Percentiles rank a stretch among this genome's conserved stretches.
Conservation (phyloP, 495 filamentous ascomycete species). For the Aspergillus indologenus region DNA sequence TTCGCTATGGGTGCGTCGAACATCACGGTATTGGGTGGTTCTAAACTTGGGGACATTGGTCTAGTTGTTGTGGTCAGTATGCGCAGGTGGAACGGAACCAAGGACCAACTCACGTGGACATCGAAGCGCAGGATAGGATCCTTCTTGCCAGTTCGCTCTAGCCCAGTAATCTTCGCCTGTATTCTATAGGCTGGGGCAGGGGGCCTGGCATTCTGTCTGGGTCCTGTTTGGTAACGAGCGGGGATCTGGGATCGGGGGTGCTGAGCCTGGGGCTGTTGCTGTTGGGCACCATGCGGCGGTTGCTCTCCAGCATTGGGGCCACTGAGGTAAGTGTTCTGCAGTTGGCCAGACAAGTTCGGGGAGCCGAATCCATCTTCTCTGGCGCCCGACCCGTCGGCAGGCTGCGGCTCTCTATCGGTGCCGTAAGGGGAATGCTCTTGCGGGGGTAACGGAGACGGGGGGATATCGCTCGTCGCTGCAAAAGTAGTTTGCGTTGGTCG, state of each 20-base stretch:
- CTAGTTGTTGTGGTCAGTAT: constrained; percentile 44
- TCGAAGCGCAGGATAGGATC: constrained; percentile 95
- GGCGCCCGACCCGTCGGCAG: constrained; percentile 18
- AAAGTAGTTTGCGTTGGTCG: constrained; percentile 58
- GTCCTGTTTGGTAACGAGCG: constrained; percentile 46
- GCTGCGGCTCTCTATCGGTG: constrained; percentile 26
- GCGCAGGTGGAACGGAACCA: constrained; percentile 8
- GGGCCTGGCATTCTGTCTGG: constrained; percentile 38
- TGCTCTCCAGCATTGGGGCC: constrained; percentile 40
- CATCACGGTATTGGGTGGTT: constrained; percentile 96
- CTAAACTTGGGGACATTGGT: constrained; percentile 97
- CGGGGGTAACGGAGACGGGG: constrained; percentile 52
- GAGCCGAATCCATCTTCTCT: constrained; percentile 24
- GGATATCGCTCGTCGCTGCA: constrained; percentile 48
- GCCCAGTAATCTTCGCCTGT: constrained; percentile 86
- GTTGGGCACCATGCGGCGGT: constrained; percentile 33
- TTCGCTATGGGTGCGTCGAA: constrained; percentile 91
- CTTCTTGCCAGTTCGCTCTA: constrained; percentile 91
- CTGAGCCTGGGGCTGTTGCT: constrained; percentile 38
- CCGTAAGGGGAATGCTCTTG: constrained; percentile 44
- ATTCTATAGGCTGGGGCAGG: constrained; percentile 73
- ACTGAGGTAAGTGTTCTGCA: constrained; percentile 43
- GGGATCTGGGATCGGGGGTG: constrained; percentile 49
- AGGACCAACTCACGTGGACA: constrained; percentile 71
- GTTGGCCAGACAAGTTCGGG: constrained; percentile 42